Conservation (phyloP, 1,284 basidiomycete genomes). For the Cutaneotrichosporon dermatis region DNA sequence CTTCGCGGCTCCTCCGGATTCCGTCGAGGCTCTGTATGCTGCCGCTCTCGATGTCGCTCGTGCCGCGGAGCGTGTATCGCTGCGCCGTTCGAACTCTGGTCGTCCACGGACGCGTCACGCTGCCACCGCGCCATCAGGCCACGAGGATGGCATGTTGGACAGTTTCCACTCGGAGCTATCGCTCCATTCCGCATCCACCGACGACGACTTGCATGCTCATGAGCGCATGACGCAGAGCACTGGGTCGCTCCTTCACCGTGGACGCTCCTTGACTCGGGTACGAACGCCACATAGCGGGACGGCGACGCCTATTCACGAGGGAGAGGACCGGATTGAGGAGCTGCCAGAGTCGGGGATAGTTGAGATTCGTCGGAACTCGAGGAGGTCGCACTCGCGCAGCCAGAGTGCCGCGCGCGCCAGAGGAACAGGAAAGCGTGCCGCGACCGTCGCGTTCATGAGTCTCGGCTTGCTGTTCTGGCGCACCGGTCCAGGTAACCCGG, state of each 20-base stretch:
- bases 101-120: slow-evolving; percentile 12
- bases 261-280: slow-evolving; percentile 10
- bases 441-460: slow-evolving; percentile 49
- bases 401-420: slow-evolving; percentile 7
- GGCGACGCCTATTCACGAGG: slow-evolving; percentile 3
- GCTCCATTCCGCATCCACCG: slow-evolving; percentile 5
- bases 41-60: slow-evolving; percentile 47
- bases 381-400: slow-evolving; percentile 2
- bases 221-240: slow-evolving; percentile 20
- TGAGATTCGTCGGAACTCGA: slow-evolving; percentile 6
- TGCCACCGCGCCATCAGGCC: slow-evolving; percentile 2
- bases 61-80: slow-evolving; percentile 44
- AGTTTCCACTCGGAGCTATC: slow-evolving; percentile 36
- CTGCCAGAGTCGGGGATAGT: slow-evolving; percentile 17
- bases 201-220: slow-evolving; percentile 11
- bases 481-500: not conserved
- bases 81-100: slow-evolving; percentile 14
- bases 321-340: slow-evolving; percentile 10
- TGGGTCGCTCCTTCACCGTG: slow-evolving; percentile 12
- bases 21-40: slow-evolving; percentile 42
- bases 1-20: slow-evolving; percentile 19
- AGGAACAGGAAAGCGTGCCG: slow-evolving; percentile 15
- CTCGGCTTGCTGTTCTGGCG: slow-evolving; percentile 31
- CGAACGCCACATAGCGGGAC: not conserved
- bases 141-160: not conserved